These are phyloP conservation scores for Cladosporium sp. DNA, from an alignment of 2,329 filamentous ascomycete genomes.

Conservation along the genomic window DNA sequence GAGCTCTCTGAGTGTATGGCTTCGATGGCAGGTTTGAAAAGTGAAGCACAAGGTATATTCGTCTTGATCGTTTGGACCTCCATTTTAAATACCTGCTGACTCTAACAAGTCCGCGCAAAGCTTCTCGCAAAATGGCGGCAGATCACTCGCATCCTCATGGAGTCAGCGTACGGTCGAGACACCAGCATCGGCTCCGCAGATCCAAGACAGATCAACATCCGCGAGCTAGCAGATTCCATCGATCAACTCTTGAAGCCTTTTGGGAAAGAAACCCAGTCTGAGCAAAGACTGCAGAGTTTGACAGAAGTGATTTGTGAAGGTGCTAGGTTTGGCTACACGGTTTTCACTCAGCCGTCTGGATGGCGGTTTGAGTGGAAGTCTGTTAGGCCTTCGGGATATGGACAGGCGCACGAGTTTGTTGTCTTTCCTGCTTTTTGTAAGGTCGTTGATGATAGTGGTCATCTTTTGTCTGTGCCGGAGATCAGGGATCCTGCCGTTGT, in stretches of 20 bases:
- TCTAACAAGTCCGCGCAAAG: neutral
- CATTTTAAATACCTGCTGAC: too few relatives aligned
- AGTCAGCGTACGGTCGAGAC: neutral
- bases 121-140: neutral
- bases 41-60: neutral
- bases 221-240: neutral
- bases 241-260: neutral
- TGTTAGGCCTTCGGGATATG: neutral
- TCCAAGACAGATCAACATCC: neutral
- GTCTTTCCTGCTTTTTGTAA: constrained; percentile 1
- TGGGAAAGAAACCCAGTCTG: neutral
- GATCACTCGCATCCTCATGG: neutral
- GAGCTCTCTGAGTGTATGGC: constrained; percentile 2
- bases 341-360: neutral
- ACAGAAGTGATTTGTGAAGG: neutral
- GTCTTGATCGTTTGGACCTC: too few relatives aligned
- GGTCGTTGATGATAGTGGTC: neutral
- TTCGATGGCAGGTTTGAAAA: neutral
- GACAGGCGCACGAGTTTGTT: neutral
- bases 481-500: neutral
- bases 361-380: neutral
- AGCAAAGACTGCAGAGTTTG: neutral
- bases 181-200: neutral
- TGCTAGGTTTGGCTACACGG: neutral
- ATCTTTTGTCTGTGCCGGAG: neutral